A percentile compares a stretch with the other conserved stretches of the same genome.
These are phyloP conservation scores for Euphorbia corollata DNA, from an alignment of 441 rosid genomes.

Conservation along the genomic window DNA sequence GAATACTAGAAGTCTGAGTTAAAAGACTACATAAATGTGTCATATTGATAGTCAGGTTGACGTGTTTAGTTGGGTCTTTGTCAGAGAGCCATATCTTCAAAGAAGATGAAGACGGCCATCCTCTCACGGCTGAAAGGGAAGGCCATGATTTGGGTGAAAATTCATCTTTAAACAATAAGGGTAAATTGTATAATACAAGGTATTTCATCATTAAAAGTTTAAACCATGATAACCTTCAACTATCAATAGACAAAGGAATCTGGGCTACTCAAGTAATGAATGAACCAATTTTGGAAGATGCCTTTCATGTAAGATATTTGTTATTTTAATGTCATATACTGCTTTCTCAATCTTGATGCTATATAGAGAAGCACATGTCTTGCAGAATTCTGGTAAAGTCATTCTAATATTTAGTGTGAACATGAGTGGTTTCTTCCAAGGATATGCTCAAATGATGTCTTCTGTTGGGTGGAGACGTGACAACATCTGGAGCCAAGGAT, in stretches of 20 bases:
- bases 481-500: conserved; percentile 82
- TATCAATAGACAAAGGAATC: conserved; percentile 69
- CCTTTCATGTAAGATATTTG: conserved; percentile 66
- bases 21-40: background rate
- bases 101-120: conserved; percentile 44
- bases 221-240: conserved; percentile 67
- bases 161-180: conserved; percentile 33
- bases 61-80: conserved; percentile 20
- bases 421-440: conserved; percentile 99
- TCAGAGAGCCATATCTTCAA: conserved; percentile 69
- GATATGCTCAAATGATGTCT: conserved; percentile 95
- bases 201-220: conserved; percentile 94
- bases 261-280: conserved; percentile 99
- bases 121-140: conserved; percentile 35
- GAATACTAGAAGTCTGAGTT: background rate
- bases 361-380: conserved; percentile 29
- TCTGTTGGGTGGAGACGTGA: conserved; percentile 92
- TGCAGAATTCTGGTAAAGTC: conserved; percentile 83
- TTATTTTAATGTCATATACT: conserved; percentile 19
- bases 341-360: conserved; percentile 27
- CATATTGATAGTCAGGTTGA: background rate
- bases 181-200: conserved; percentile 49
- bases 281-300: conserved; percentile 91
- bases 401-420: conserved; percentile 88
- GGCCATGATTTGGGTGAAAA: conserved; percentile 34